Percentiles rank a stretch among this genome's conserved stretches.
These are phyloP conservation scores for Botrytis pseudocinerea DNA, from an alignment of 2,329 filamentous ascomycete species.

Conservation along the genomic window DNA sequence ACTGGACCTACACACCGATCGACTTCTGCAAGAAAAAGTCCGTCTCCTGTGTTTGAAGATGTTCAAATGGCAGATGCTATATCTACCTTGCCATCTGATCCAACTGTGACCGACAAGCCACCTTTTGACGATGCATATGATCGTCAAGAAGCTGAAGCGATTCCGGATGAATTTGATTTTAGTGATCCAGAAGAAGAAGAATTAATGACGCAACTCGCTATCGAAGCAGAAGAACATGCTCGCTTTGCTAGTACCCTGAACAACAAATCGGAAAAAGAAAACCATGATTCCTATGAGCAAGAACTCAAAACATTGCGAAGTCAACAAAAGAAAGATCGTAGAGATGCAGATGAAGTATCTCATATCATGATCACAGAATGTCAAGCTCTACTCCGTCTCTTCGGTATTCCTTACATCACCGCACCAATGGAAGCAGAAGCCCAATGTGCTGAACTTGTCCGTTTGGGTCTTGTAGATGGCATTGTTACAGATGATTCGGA, in stretches of 20 bases:
- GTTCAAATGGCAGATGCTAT: slow-evolving; percentile 26
- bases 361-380: slow-evolving; percentile 96
- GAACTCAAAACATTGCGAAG: slow-evolving; percentile 83
- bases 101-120: slow-evolving; percentile 3
- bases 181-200: slow-evolving; percentile 93
- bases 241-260: slow-evolving; percentile 89
- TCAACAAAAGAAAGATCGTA: slow-evolving; percentile 95
- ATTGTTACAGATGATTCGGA: slow-evolving; percentile 98
- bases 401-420: slow-evolving; percentile 94
- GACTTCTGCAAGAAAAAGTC: slow-evolving; percentile 26
- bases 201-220: slow-evolving; percentile 78
- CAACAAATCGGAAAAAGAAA: slow-evolving; percentile 68
- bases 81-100: slow-evolving; percentile 16
- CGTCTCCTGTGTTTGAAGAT: slow-evolving; percentile 35
- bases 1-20: slow-evolving; percentile 6
- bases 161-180: slow-evolving; percentile 59
- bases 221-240: slow-evolving; percentile 90
- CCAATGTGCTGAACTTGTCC: slow-evolving; percentile 90
- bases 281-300: slow-evolving; percentile 76
- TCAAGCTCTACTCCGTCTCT: slow-evolving; percentile 83
- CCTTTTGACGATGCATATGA: slow-evolving; percentile 30
- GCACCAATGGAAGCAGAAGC: slow-evolving; percentile 99
- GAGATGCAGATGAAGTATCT: slow-evolving; percentile 95
- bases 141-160: slow-evolving; percentile 36
- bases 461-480: slow-evolving; percentile 85